Base-by-base conservation (phyloP, 164 flowering plant species). In the Liriodendron chinense region DNA sequence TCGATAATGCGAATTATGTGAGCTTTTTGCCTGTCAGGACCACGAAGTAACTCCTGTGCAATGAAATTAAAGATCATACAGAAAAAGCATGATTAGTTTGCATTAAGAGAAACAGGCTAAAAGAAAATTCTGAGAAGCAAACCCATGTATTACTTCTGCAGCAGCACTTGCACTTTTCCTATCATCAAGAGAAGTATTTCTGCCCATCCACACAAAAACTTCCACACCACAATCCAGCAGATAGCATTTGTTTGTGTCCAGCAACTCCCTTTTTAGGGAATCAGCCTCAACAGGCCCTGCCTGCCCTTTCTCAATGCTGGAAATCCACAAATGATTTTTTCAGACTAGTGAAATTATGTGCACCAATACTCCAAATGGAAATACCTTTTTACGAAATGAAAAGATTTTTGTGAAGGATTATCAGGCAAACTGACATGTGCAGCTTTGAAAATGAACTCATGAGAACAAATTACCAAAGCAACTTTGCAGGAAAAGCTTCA, bases 151-250 rank as follows among this genome's bases (percentile, higher is more conserved):
- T 90, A 94, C 99, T 79, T 96, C 98, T 79, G 92, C 94, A 73
- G 93, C 89, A 77, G 84, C 82, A 83, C 97, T 90, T 74, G 98
- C 94, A 86, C 81, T 84, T 80, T 94, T 94, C 62, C 99, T 87
- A 49, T 87, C 92, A 72, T 96, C 97, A 72, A 96, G 94, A 80
- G 96, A 87, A n/a, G 98, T 93, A 81, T 74, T 89, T 85, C 97
- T 90, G 20, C 99, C 99, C 89, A 91, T 89, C 99, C 99, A 96
- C 23, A 92, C 92, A 88, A 90, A 94, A 50, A 96, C 82, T 86
- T 94, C 98, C 10, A 75, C 0, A 65, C 96, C 98, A 82, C 96
- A 93, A 78, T 96, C 98, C n/a, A 96, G 89, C 78, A 96, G 66
- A 80, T 83, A 96, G 86, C 98, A 93, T 78, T 81, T 88, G 77